phyloP scores from a whole-genome alignment of 148 eudicot species.

The Camellia granthamiana region DNA sequence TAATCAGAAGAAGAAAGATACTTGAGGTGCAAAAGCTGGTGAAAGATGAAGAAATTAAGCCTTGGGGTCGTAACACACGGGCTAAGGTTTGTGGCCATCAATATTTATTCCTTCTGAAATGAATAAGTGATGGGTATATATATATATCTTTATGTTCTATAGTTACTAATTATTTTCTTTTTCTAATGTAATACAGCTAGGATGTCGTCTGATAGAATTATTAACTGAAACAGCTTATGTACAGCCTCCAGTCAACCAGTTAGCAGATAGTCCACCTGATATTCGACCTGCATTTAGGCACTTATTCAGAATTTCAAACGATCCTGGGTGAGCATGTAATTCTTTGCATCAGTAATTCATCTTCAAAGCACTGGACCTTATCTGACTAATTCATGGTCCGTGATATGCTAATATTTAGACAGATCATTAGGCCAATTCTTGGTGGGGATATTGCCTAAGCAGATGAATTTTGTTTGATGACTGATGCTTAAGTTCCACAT shows the following conservation, averaged over 20 bases:
- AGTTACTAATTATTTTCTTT: conserved; percentile 16
- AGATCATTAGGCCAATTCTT: not conserved
- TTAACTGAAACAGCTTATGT: conserved; percentile 81
- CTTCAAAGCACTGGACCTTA: conserved; percentile 13
- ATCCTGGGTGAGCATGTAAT: conserved; percentile 51
- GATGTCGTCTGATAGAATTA: conserved; percentile 77
- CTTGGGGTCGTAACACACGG: conserved; percentile 75
- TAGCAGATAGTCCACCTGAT: conserved; percentile 75
- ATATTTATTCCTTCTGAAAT: conserved; percentile 3
- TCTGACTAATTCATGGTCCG: not conserved
- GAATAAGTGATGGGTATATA: not conserved
- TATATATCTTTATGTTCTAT: not conserved
- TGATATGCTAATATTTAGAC: conserved; percentile 10
- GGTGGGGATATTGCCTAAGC: not conserved
- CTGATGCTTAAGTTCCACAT: not conserved
- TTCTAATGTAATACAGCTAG: conserved; percentile 57
- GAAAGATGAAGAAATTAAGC: conserved; percentile 56
- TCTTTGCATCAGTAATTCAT: conserved; percentile 18
- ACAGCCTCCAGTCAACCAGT: conserved; percentile 57
- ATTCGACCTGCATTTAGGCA: conserved; percentile 87
- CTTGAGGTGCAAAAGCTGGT: conserved; percentile 63
- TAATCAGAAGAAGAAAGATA: conserved; percentile 59
- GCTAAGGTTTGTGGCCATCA: conserved; percentile 61
- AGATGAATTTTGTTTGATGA: not conserved
- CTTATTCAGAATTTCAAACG: conserved; percentile 49